Conservation (phyloP, 495 filamentous ascomycete genomes). For the Aspergillus funiculosus region DNA sequence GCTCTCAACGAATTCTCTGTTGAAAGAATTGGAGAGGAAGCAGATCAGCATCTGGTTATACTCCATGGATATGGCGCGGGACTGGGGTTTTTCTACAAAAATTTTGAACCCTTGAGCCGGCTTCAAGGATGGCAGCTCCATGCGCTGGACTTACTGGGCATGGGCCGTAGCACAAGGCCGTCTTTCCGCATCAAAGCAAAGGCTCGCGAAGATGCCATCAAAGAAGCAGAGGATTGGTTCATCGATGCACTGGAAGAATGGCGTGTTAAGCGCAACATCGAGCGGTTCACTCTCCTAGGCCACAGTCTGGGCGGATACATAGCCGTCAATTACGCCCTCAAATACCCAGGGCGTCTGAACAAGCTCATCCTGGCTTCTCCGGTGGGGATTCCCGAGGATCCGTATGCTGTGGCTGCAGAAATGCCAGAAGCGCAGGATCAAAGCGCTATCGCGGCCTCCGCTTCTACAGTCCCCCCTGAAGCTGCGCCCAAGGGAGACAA, state of each 20-base stretch:
- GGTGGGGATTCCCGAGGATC: conserved; percentile 92
- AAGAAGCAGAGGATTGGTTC: conserved; percentile 92
- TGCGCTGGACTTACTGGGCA: conserved; percentile 86
- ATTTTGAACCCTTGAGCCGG: conserved; percentile 81
- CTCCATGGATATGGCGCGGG: conserved; percentile 95
- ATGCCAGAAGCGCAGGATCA: conserved; percentile 81
- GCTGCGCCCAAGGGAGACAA: conserved; percentile 42
- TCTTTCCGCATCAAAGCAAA: conserved; percentile 78
- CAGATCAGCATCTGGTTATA: conserved; percentile 87
- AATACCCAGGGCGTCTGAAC: conserved; percentile 89
- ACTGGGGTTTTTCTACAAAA: conserved; percentile 95
- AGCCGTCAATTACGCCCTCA: conserved; percentile 88
- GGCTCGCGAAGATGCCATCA: conserved; percentile 72
- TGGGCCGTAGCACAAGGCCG: conserved; percentile 85
- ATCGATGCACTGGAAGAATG: conserved; percentile 95
- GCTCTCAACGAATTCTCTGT: conserved; percentile 90
- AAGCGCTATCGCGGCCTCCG: conserved; percentile 38
- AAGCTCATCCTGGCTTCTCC: conserved; percentile 93
- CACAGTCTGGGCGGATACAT: conserved; percentile 94
- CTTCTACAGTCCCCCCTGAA: conserved; percentile 24
- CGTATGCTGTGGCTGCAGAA: conserved; percentile 75
- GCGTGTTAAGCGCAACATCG: conserved; percentile 80
- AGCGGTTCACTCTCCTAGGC: conserved; percentile 86
- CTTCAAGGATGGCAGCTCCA: conserved; percentile 80
- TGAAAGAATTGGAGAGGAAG: conserved; percentile 70